Conservation (phyloP, 169 alveolate genomes). For the Plasmodium malariae region DNA sequence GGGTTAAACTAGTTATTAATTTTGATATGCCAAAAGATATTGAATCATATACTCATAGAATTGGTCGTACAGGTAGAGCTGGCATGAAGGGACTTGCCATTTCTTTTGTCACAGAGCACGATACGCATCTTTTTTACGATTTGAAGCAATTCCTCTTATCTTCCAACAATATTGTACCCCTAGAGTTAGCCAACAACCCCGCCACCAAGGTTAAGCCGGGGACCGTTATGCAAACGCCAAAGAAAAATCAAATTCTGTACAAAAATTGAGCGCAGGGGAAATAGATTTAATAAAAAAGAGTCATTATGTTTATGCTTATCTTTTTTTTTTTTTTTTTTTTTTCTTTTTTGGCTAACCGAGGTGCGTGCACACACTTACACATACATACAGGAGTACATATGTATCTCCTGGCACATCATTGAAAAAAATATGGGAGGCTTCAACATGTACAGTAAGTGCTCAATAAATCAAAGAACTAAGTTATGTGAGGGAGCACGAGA, state of each 20-base stretch:
- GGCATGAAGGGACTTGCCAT: slow-evolving; percentile 98
- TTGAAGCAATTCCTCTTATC: slow-evolving; percentile 91
- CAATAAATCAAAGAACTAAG: too few species aligned
- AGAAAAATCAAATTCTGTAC: slow-evolving; percentile 35
- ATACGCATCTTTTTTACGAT: slow-evolving; percentile 92
- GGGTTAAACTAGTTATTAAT: slow-evolving; percentile 96
- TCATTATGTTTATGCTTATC: too few species aligned
- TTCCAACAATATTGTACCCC: slow-evolving; percentile 93
- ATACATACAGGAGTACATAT: too few species aligned
- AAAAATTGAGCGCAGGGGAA: slow-evolving; percentile 9
- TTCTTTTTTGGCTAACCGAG: too few species aligned
- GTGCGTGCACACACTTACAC: too few species aligned
- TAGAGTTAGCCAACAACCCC: slow-evolving; percentile 91
- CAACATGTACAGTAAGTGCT: too few species aligned
- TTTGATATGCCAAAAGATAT: slow-evolving; percentile 98
- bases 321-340: too few species aligned
- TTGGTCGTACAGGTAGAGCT: slow-evolving; percentile 99
- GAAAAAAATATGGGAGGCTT: too few species aligned
- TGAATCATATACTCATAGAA: slow-evolving; percentile 95
- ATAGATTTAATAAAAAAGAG: too few species aligned
- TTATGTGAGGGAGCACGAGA: too few species aligned
- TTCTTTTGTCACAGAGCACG: slow-evolving; percentile 95
- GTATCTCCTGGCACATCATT: too few species aligned
- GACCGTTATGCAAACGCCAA: slow-evolving; percentile 49
- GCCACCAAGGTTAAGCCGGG: slow-evolving; percentile 91